Evolutionary conservation across 2,329 filamentous ascomycete genomes (phyloP), one percentile per base, ranked within the genome.

Genomic region (Fusarium sp.): DNA sequence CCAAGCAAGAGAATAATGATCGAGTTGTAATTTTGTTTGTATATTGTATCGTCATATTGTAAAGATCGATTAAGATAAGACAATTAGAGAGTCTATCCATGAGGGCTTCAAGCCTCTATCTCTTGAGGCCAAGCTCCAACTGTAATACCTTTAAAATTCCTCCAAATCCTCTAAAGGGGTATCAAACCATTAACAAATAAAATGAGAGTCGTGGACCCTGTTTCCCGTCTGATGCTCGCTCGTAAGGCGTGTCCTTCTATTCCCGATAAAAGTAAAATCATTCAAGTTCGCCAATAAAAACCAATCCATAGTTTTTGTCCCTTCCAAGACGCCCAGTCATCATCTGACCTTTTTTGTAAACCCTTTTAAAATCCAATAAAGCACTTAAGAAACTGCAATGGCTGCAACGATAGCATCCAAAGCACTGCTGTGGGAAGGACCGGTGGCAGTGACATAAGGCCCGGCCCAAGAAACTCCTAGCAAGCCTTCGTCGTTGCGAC

Each of bases 321-420:
- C 45, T 51, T 54, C 48, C 65, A 57, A 61, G 40, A 65, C 52
- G 59, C 49, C 51, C 49, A 48, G 49, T 61, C 59, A 34, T 14
- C 42, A 30, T 25, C 47, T 46, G 44, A 34, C 54, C 29, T 44
- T 46, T 27, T 49, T 45, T 37, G 6, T 44, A 49, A 32, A 14
- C 42, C 30, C 42, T 25, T 45, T 54, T 29, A 47, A 54, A 57
- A 42, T 53, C 34, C 60, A 44, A 51, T 27, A 14, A 53, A 54
- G 16, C 22, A 45, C 60, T 70, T 70, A 79, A 40, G 76, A 75
- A 16, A 83, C 81, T 24, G 79, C 80, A 70, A 85, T 76, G 9
- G 89, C 90, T 29, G 88, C 91, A 63, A 93, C 87, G 30, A 93
- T 79, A 37, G 85, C 87, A 78, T 93, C 91, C 78, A 93, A 79